A percentile compares a stretch with the other conserved stretches of the same genome.
Evolutionary conservation across 164 flowering plant species (phyloP).

Genomic region (Stephania cephalantha): DNA sequence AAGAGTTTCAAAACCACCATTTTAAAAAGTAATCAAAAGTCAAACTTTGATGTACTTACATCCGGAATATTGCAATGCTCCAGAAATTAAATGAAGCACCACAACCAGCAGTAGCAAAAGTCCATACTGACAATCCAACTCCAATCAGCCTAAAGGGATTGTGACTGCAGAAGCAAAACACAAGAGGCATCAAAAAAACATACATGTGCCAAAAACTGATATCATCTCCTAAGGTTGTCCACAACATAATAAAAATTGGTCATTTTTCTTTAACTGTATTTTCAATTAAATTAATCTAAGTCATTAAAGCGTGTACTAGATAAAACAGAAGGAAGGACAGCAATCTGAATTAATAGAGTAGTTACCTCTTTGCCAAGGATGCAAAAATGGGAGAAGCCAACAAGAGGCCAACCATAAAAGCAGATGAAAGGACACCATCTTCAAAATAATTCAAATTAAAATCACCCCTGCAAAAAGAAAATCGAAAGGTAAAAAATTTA

Average conservation of each 20-base stretch:
- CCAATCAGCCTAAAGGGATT: conserved; percentile 98
- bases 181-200: background rate
- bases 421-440: conserved; percentile 96
- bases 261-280: background rate
- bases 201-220: background rate
- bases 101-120: conserved; percentile 79
- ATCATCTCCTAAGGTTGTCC: background rate
- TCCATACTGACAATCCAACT: conserved; percentile 93
- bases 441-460: conserved; percentile 78
- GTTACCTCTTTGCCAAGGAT: conserved; percentile 79
- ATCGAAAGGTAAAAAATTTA: background rate
- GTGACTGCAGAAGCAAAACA: conserved; percentile 42
- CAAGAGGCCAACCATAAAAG: conserved; percentile 98
- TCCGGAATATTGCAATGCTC: conserved; percentile 77
- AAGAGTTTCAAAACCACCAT: background rate
- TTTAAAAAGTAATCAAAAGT: background rate
- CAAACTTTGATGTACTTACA: conserved; percentile 45
- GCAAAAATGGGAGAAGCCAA: conserved; percentile 97
- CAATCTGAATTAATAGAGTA: background rate
- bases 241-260: background rate
- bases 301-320: too few relatives aligned
- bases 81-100: conserved; percentile 78
- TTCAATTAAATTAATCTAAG: too few relatives aligned
- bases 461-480: conserved; percentile 54
- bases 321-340: background rate